phyloP scores from a whole-genome alignment of 169 alveolate genomes.

The Cryptosporidium sp. region DNA sequence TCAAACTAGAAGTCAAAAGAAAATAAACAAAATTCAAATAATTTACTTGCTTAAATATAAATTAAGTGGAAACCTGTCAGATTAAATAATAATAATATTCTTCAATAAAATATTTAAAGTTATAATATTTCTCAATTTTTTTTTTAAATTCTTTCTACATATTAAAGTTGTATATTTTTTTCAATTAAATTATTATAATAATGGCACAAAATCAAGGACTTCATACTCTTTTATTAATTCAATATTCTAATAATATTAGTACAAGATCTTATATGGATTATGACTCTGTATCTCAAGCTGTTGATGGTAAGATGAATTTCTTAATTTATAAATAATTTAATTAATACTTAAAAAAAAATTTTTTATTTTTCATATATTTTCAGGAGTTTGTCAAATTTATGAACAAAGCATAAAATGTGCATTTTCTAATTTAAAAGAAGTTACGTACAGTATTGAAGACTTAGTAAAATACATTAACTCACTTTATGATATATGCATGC shows the following conservation, averaged over 20 bases:
- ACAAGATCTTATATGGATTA: constrained; percentile 75
- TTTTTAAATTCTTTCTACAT: neutral
- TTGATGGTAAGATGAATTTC: constrained; percentile 30
- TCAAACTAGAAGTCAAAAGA: neutral
- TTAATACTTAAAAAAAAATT: neutral
- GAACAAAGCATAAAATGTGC: constrained; percentile 76
- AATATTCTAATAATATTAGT: constrained; percentile 52
- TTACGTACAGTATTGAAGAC: constrained; percentile 63
- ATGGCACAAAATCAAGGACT: constrained; percentile 73
- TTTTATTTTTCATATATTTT: neutral
- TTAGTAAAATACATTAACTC: constrained; percentile 61
- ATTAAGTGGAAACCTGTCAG: neutral
- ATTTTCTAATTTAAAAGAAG: constrained; percentile 54
- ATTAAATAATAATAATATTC: too few relatives aligned
- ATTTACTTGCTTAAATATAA: neutral
- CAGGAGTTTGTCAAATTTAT: constrained; percentile 70
- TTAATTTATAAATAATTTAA: too few relatives aligned
- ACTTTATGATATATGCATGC: constrained; percentile 74
- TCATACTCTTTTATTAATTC: constrained; percentile 60
- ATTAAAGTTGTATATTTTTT: neutral
- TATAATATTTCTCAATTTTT: neutral
- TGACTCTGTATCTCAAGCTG: constrained; percentile 69
- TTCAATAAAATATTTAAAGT: too few relatives aligned
- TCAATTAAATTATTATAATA: neutral
- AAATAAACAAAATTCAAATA: too few relatives aligned